Evolutionary conservation across 2,329 filamentous ascomycete genomes (phyloP), one percentile per base, ranked within the genome.

Genomic region (Diaporthe sp.): DNA sequence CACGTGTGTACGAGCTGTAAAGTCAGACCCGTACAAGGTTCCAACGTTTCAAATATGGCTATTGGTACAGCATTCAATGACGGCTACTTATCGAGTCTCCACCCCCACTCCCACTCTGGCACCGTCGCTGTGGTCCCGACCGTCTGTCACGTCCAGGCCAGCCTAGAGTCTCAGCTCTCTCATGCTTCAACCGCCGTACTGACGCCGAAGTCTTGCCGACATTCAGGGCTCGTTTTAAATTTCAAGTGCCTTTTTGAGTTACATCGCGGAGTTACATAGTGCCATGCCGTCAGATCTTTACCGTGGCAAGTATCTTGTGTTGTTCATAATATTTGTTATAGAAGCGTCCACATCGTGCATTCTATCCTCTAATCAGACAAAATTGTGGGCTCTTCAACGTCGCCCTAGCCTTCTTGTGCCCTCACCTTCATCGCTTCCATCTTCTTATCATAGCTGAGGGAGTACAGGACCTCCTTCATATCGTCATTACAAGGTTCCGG

Each of bases 401-500:
- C 8, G 44, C 19, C 44, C 44, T 28, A 9, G 28, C 12, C 61
- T 51, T 68, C 65, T 39, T 53, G 22, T 3, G 62, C 62, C 46
- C 62, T 53, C 6, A 19, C n/a, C 13, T 9, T 68, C 62, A 68
- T 53, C 3, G 62, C 62, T 17, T 68, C 62, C 44, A 68, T 34
- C 62, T 68, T 53, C 31, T 37, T 53, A 4, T 53, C 62, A 8
- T 68, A 53, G 31, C 62, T 53, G 4, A 68, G 62, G 39, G 62
- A 68, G 46, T 53, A 28, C 3, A 68, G 44, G 1, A 68, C 62
- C 13, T 68, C 62, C 22, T 25, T 68, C 62, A 68, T 68, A 28
- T 68, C 62, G 9, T 53, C 46, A 2, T 68, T 68, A 12, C 46
- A 68, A 28, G 62, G 46, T 25, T 39, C 46, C 7, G 62, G 62